phyloP scores from a whole-genome alignment of 1,284 basidiomycete genomes.

The Apiotrichum gamsii region DNA sequence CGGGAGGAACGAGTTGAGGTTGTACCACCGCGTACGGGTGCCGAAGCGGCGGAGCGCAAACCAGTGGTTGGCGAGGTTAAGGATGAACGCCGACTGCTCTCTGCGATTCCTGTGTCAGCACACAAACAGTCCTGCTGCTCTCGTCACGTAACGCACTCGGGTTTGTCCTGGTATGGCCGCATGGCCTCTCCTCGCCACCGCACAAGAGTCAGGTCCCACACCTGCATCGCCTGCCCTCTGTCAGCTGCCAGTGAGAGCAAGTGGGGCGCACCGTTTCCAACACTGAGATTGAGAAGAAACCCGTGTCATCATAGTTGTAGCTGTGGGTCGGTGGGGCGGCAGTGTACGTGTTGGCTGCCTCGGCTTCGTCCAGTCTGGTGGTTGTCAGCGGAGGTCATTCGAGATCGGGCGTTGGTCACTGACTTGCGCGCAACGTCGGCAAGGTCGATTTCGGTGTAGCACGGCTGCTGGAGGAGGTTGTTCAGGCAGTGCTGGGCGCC shows the following conservation, averaged over 20 bases:
- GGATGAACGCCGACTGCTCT: slow-evolving; percentile 76
- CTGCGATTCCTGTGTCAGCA: slow-evolving; percentile 49
- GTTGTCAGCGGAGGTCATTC: neutral
- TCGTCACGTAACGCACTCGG: slow-evolving; percentile 65
- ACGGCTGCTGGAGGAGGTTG: slow-evolving; percentile 48
- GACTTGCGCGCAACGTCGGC: slow-evolving; percentile 63
- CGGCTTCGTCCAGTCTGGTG: slow-evolving; percentile 49
- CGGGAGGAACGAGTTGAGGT: slow-evolving; percentile 71
- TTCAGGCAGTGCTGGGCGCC: slow-evolving; percentile 51
- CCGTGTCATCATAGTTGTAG: slow-evolving; percentile 87
- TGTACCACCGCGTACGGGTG: slow-evolving; percentile 68
- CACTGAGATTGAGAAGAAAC: slow-evolving; percentile 65
- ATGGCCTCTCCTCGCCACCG: slow-evolving; percentile 81
- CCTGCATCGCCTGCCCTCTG: slow-evolving; percentile 59
- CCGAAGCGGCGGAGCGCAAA: slow-evolving; percentile 73
- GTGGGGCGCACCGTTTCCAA: slow-evolving; percentile 21
- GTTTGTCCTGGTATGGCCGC: slow-evolving; percentile 64
- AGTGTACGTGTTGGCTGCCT: slow-evolving; percentile 39
- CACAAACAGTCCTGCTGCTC: too few species aligned
- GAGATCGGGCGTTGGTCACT: slow-evolving; percentile 17
- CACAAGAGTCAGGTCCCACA: slow-evolving; percentile 72
- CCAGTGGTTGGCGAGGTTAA: slow-evolving; percentile 85
- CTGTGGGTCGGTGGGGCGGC: slow-evolving; percentile 49
- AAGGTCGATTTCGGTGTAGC: slow-evolving; percentile 75
- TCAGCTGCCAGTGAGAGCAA: neutral